Evolutionary conservation across 2,329 filamentous ascomycete species (phyloP).

Genomic region (Phoma sp.): DNA sequence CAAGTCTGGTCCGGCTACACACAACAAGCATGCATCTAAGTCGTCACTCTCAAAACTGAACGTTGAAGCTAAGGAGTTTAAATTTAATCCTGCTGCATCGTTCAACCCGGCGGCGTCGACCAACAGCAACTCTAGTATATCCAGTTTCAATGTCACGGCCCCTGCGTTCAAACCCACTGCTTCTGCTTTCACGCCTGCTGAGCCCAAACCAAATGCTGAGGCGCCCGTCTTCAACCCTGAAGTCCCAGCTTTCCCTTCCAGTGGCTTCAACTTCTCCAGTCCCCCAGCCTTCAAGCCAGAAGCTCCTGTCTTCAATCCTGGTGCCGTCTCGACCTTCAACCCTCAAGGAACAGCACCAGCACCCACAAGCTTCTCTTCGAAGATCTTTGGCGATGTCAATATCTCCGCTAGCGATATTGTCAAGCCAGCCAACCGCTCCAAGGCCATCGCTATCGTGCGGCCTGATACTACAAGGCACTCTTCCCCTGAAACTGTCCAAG

Average conservation of each 20-base stretch:
- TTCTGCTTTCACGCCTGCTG: slow-evolving; percentile 41
- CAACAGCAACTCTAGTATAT: slow-evolving; percentile 46
- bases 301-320: slow-evolving; percentile 71
- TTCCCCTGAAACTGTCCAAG: slow-evolving; percentile 51
- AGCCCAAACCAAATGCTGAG: slow-evolving; percentile 12
- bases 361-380: slow-evolving; percentile 39
- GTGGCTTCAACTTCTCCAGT: slow-evolving; percentile 34
- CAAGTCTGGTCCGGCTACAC: slow-evolving; percentile 40
- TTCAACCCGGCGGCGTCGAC: slow-evolving; percentile 57
- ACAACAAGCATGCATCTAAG: slow-evolving; percentile 68
- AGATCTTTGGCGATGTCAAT: slow-evolving; percentile 52
- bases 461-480: slow-evolving; percentile 56
- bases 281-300: slow-evolving; percentile 59
- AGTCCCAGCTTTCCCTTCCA: slow-evolving; percentile 22
- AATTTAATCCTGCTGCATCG: slow-evolving; percentile 66
- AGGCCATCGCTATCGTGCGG: slow-evolving; percentile 80
- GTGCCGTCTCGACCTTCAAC: slow-evolving; percentile 27
- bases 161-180: slow-evolving; percentile 62
- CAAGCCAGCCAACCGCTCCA: slow-evolving; percentile 74
- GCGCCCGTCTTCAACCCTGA: slow-evolving; percentile 22
- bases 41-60: slow-evolving; percentile 80
- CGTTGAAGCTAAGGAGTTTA: slow-evolving; percentile 85
- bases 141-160: slow-evolving; percentile 70
- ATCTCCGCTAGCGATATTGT: slow-evolving; percentile 66
- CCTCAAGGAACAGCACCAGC: slow-evolving; percentile 29